Base-by-base conservation (phyloP, 371 early-diverging fungal species). In the Massospora cicadina region DNA sequence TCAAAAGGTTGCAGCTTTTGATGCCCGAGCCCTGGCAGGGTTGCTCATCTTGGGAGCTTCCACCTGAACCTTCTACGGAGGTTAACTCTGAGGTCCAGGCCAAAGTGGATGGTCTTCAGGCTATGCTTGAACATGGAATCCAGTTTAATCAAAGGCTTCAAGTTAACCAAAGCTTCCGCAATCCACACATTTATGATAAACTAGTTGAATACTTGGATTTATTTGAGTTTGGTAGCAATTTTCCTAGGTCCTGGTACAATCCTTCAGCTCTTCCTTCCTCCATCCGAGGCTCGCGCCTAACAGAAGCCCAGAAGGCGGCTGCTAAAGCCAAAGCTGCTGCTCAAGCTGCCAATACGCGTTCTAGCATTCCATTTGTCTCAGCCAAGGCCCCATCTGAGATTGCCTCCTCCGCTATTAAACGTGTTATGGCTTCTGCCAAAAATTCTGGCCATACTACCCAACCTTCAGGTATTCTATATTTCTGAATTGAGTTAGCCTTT, bases 121-220 rank as follows among this genome's bases (percentile, higher is more conserved):
- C 43, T 43, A 43, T 43, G 10, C 43, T 43, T 43, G 43, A 43
- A 43, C 70, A 74, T 30, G 86, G 85, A 0, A 78, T 78, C 21
- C 73, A 73, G 66, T 86, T 87, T 70, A 89, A 89, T 72, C 79
- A 79, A 54, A 72, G 78, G 10, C 74, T 89, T 30, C 73, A 74
- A 69, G 71, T 74, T 31, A 89, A 84, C 70, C 84, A 85, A 68
- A 77, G 81, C 17, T 88, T 87, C 69, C 76, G 83, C 23, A 89
- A 89, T 67, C 89, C 89, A 1, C 75, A 81, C 43, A 87, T 89
- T 61, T 85, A 84, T 75, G 73, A 74, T 64, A 81, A 85, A 65
- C 73, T 87, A 33, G 84, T 89, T 29, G 82, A 83, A 54, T 79
- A 80, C 59, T 68, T 86, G 30, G 79, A 76, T 1, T 67, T 89